Base-by-base conservation (phyloP, 495 filamentous ascomycete genomes). In the Thermochaetoides thermophila region DNA sequence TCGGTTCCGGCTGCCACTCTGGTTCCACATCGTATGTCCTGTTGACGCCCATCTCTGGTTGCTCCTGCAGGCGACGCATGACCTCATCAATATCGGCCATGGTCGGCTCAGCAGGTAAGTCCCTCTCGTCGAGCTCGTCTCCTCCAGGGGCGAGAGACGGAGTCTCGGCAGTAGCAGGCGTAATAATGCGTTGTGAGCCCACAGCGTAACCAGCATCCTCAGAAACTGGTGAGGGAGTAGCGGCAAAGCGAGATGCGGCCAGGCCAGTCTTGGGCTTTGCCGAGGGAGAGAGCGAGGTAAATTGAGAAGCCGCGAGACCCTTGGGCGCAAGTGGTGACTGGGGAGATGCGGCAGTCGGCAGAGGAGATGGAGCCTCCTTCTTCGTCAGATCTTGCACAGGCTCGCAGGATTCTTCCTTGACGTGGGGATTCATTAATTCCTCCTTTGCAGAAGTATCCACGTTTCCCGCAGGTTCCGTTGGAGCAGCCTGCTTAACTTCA, bases 41-140 rank as follows among this genome's bases (percentile, higher is more conserved):
- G 45, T 80, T 78, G 37, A 84, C 68, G 7, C 80, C 79, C 48
- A 79, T 65, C 36, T 77, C 71, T 0, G 78, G 76, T 37, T 79
- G 69, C 28, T 71, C 64, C 47, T 84, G 78, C 32, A 92, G 64
- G 29, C 84, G 77, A 12, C 76, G 74, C 81, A 92, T 89, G 32
- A 92, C 65, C 17, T 73, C 81, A 53, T 92, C 83, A 41, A 91
- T 75, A 49, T 91, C 83, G 35, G 78, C 74, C 39, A 81, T 78
- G 26, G 79, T 74, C 15, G 71, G 72, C 27, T 71, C 59, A n/a
- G 38, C 28, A 16, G 40, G 38, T 18, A 46, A 44, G 11, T 18
- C 38, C 16, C 24, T 16, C 15, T 1, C 34, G 1, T 19, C 35
- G 14, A 30, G 27, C 28, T 41, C 36, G n/a, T 23, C 32, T 17